A percentile compares a stretch with the other conserved stretches of the same genome.
phyloP scores from a whole-genome alignment of 768 basidiomycete genomes.

The Naganishia randhawae region DNA sequence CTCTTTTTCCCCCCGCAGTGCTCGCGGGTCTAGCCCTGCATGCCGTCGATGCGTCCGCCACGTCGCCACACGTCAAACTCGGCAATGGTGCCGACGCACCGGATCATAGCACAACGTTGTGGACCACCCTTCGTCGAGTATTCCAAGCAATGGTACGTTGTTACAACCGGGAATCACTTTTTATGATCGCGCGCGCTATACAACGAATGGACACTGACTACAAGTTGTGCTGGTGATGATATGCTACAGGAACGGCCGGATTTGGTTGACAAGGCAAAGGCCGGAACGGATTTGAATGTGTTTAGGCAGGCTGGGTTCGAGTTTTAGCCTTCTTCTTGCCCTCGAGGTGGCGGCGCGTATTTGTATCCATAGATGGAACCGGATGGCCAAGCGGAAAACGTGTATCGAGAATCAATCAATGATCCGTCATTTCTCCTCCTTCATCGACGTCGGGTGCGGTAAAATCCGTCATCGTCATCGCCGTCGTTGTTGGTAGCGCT shows the following conservation, averaged over 20 bases:
- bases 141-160: conserved; percentile 71
- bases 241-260: conserved; percentile 67
- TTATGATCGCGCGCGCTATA: background rate
- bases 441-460: conserved; percentile 20
- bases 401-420: background rate
- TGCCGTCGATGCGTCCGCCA: conserved; percentile 18
- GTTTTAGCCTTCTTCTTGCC: conserved; percentile 56
- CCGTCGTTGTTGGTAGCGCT: background rate
- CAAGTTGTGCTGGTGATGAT: background rate
- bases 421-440: conserved; percentile 1
- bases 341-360: background rate
- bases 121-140: conserved; percentile 80
- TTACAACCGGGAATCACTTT: too few relatives aligned
- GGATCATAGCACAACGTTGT: conserved; percentile 77
- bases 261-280: conserved; percentile 70
- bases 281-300: conserved; percentile 62
- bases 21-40: conserved; percentile 45
- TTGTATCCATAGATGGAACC: conserved; percentile 1
- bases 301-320: conserved; percentile 87
- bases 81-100: conserved; percentile 48
- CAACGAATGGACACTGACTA: background rate
- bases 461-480: background rate
- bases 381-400: too few relatives aligned
- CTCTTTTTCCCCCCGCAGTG: conserved; percentile 34
- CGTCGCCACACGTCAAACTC: background rate